A percentile compares a stretch with the other conserved stretches of the same genome.
These are phyloP conservation scores for Alternaria rosae DNA, from an alignment of 2,329 filamentous ascomycete genomes.

Conservation along the genomic window DNA sequence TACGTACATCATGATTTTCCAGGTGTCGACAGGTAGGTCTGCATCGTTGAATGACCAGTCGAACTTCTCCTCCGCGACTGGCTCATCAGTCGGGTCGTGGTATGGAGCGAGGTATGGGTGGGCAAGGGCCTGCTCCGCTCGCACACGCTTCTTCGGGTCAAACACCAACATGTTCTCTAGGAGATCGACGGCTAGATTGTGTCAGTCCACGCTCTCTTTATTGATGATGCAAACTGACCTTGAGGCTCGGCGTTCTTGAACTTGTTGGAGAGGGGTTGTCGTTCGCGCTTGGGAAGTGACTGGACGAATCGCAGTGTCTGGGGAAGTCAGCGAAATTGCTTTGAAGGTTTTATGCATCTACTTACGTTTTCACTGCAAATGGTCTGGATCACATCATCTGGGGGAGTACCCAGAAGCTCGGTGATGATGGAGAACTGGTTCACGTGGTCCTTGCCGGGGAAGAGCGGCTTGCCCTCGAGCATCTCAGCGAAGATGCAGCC, in stretches of 20 bases:
- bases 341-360: background rate
- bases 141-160: slow-evolving; percentile 94
- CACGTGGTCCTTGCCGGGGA: slow-evolving; percentile 98
- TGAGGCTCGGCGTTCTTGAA: slow-evolving; percentile 93
- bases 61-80: slow-evolving; percentile 94
- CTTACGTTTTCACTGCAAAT: slow-evolving; percentile 96
- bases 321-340: slow-evolving; percentile 25
- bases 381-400: slow-evolving; percentile 97
- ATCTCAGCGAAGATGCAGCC: slow-evolving; percentile 99
- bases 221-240: slow-evolving; percentile 61
- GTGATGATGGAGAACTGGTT: slow-evolving; percentile 99
- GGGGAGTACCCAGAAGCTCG: slow-evolving; percentile 92
- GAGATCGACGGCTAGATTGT: slow-evolving; percentile 78
- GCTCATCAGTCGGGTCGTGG: slow-evolving; percentile 97
- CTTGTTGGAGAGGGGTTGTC: slow-evolving; percentile 84
- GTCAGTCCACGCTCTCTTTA: slow-evolving; percentile 6
- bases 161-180: slow-evolving; percentile 98
- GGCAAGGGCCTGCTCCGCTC: slow-evolving; percentile 81
- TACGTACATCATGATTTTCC: slow-evolving; percentile 99
- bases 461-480: slow-evolving; percentile 97
- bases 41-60: slow-evolving; percentile 99
- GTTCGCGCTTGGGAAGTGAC: slow-evolving; percentile 92
- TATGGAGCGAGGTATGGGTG: slow-evolving; percentile 96
- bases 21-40: slow-evolving; percentile 96
- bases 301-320: slow-evolving; percentile 97